Evolutionary conservation across 352 stramenopile species (phyloP), one percentile per base, ranked within the genome.

Genomic region (Phytophthora chlamydospora): DNA sequence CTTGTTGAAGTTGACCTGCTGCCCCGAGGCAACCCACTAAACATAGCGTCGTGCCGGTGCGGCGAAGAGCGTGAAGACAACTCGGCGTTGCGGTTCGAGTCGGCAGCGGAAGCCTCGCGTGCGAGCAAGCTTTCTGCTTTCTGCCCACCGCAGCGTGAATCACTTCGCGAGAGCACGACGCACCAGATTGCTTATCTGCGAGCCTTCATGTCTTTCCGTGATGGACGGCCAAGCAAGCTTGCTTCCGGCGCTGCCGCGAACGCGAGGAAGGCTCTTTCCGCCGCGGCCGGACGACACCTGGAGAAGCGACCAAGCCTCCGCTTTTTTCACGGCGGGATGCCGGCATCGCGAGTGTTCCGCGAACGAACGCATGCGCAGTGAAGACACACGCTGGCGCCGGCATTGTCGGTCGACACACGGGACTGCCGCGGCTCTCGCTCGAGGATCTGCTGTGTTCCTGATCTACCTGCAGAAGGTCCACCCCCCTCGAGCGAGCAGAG

Each of bases 401-500:
- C 32, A 71, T 71, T 62, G 62, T 72, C 62, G 40, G 56, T 75
- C 49, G 67, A 31, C 27, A 29, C 47, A 50, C 14, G 39, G 45
- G 55, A 64, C 35, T 32, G 2, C 9, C 12, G n/a, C 12, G 32
- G 29, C 32, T 31, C 17, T 58, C 52, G 50, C 56, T 59, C 49
- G 35, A n/a, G 29, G 49, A 71, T 67, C 29, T 68, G 63, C 51
- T 16, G 13, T 13, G 4, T 21, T n/a, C 33, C 38, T 50, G 49
- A 66, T 57, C 58, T 48, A 36, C 16, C 27, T 14, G 48, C 56
- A 75, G 66, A 68, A 75, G 62, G 61, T 75, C 66, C 66, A 71
- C 64, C 64, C 58, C 45, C 7, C 24, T 2, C 16, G 3, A 19
- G 17, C 24, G 19, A 19, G 32, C n/a, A 44, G 42, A 46, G 35